Percentiles rank a stretch among this genome's conserved stretches.
Evolutionary conservation across 2,329 filamentous ascomycete genomes (phyloP).

Genomic region (Diaporthe sp.): DNA sequence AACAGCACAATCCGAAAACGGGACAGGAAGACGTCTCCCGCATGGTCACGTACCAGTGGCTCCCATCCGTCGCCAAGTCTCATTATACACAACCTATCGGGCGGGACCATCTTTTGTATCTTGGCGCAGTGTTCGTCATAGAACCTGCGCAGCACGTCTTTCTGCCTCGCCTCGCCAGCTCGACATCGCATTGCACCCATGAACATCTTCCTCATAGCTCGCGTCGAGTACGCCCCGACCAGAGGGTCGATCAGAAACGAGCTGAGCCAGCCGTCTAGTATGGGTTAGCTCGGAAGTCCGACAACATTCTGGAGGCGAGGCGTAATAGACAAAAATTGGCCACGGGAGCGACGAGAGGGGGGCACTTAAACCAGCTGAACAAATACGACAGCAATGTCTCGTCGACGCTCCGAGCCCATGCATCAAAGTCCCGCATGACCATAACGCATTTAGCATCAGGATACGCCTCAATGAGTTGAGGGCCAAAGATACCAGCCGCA

Average conservation of each 20-base stretch:
- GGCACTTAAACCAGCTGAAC: conserved; percentile 17
- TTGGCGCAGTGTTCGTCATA: not conserved
- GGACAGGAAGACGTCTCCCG: too few species aligned
- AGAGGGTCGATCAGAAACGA: not conserved
- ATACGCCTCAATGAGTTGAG: conserved; percentile 40
- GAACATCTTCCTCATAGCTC: conserved; percentile 19
- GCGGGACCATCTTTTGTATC: not conserved
- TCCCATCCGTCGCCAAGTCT: conserved; percentile 22
- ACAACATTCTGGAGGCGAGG: fast-evolving
- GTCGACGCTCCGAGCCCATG: conserved; percentile 37
- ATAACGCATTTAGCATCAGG: conserved; percentile 41
- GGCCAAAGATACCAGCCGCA: conserved; percentile 36
- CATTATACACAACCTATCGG: not conserved
- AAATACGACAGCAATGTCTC: conserved; percentile 42
- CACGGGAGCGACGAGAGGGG: not conserved
- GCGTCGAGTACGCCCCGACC: conserved; percentile 1
- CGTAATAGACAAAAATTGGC: not conserved
- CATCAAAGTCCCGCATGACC: conserved; percentile 40
- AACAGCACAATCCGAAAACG: not conserved
- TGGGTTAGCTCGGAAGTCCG: not conserved
- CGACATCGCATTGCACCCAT: not conserved
- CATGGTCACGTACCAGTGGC: not conserved
- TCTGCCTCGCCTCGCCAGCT: not conserved
- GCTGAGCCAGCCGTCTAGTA: conserved; percentile 10
- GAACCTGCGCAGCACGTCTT: not conserved